Evolutionary conservation across 129 eudicot genomes (phyloP).

Genomic region (Sambucus nigra): DNA sequence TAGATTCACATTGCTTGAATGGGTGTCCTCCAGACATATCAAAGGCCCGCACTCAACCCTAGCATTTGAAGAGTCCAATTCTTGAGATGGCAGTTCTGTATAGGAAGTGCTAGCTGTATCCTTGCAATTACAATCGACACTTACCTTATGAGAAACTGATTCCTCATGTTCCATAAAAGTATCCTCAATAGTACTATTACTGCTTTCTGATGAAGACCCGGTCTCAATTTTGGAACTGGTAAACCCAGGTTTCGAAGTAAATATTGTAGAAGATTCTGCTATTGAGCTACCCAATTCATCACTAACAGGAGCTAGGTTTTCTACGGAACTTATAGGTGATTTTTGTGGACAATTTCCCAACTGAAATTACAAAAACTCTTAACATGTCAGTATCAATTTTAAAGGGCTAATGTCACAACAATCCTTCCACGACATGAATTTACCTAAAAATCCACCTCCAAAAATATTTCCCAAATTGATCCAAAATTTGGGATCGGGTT

Average conservation of each 20-base stretch:
- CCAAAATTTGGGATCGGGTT: no score
- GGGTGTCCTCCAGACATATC: slow-evolving; percentile 11
- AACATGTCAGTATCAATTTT: slow-evolving; percentile 12
- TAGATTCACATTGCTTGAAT: slow-evolving; percentile 6
- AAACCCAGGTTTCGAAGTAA: slow-evolving; percentile 30
- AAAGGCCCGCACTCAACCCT: slow-evolving; percentile 7
- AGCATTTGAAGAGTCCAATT: slow-evolving; percentile 17
- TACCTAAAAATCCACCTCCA: not conserved
- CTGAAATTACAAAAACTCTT: slow-evolving; percentile 29
- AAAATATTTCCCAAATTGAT: no score
- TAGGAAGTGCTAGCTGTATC: slow-evolving; percentile 21
- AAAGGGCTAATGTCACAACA: no score
- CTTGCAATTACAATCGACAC: not conserved
- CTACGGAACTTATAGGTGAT: slow-evolving; percentile 30
- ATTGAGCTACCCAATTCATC: slow-evolving; percentile 33
- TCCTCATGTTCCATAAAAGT: slow-evolving; percentile 8
- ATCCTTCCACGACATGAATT: not conserved
- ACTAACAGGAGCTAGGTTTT: slow-evolving; percentile 33
- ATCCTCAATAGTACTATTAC: slow-evolving; percentile 20
- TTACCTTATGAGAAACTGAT: slow-evolving; percentile 9
- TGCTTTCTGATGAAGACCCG: slow-evolving; percentile 37
- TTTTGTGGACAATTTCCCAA: slow-evolving; percentile 19
- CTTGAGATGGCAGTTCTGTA: slow-evolving; percentile 28
- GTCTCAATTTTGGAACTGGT: slow-evolving; percentile 24
- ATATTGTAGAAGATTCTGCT: slow-evolving; percentile 35